phyloP scores from a whole-genome alignment of 1,139 yeast genomes.

The Yamadazyma buinensis region DNA sequence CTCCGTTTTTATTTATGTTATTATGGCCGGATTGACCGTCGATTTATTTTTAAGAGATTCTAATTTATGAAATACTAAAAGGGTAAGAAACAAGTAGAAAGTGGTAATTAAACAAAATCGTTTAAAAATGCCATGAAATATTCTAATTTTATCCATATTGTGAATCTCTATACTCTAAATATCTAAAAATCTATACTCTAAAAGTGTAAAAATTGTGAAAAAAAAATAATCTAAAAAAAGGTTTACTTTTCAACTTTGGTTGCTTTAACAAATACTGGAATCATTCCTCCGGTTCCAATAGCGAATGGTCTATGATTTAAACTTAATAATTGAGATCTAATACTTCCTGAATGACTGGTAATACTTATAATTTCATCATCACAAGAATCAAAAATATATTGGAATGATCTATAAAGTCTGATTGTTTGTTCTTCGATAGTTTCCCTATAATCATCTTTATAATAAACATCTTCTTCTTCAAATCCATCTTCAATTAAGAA shows the following conservation, averaged over 20 bases:
- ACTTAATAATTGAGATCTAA: conserved; percentile 52
- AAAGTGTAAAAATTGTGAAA: no score
- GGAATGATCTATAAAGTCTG: conserved; percentile 34
- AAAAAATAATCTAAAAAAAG: no score
- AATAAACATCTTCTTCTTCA: conserved; percentile 38
- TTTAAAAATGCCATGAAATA: no score
- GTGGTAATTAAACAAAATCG: no score
- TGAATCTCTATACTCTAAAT: no score
- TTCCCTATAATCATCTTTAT: conserved; percentile 36
- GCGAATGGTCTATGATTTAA: conserved; percentile 53
- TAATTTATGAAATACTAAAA: no score
- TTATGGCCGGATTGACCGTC: no score
- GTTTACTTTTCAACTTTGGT: conserved; percentile 30
- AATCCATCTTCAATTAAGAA: conserved; percentile 37
- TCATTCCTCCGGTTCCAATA: conserved; percentile 64
- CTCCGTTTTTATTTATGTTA: no score
- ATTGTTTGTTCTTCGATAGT: conserved; percentile 39
- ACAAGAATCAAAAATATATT: conserved; percentile 26
- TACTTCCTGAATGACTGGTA: conserved; percentile 65
- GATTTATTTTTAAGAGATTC: no score
- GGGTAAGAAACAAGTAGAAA: no score
- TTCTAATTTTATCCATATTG: no score
- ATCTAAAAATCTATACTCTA: no score
- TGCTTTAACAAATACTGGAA: conserved; percentile 54
- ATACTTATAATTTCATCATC: conserved; percentile 40